Conservation (phyloP, 2,329 filamentous ascomycete genomes). For the Ceratocystis destructans region DNA sequence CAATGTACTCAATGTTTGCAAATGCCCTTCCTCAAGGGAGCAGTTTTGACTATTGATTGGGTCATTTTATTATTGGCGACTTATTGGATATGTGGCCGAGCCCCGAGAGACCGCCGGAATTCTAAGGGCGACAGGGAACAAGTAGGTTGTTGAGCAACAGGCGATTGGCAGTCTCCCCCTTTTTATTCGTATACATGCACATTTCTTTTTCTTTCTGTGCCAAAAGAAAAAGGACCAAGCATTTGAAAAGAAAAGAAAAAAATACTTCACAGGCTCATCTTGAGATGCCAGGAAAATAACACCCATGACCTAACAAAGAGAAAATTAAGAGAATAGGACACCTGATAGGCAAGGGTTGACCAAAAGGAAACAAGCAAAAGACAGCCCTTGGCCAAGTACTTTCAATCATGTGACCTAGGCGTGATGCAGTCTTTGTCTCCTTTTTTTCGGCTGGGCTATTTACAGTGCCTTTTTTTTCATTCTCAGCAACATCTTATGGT, state of each 20-base stretch:
- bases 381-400: not conserved
- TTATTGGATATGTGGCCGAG: not conserved
- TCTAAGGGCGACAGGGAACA: not conserved
- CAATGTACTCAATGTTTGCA: not conserved
- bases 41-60: not conserved
- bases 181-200: not conserved
- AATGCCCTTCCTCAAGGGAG: not conserved
- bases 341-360: too few species aligned
- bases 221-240: not conserved
- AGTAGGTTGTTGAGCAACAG: not conserved
- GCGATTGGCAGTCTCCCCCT: not conserved
- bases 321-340: not conserved
- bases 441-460: not conserved
- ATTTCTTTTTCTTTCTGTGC: not conserved
- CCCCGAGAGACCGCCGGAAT: constrained; percentile 1
- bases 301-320: not conserved
- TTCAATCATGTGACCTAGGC: not conserved
- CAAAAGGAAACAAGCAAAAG: not conserved
- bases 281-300: not conserved
- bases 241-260: not conserved
- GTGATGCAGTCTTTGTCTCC: not conserved
- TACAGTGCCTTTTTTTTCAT: not conserved
- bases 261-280: not conserved
- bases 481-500: not conserved
- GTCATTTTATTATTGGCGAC: not conserved